phyloP scores from a whole-genome alignment of 805 yeast species.

The Yarrowia phangngaensis region DNA sequence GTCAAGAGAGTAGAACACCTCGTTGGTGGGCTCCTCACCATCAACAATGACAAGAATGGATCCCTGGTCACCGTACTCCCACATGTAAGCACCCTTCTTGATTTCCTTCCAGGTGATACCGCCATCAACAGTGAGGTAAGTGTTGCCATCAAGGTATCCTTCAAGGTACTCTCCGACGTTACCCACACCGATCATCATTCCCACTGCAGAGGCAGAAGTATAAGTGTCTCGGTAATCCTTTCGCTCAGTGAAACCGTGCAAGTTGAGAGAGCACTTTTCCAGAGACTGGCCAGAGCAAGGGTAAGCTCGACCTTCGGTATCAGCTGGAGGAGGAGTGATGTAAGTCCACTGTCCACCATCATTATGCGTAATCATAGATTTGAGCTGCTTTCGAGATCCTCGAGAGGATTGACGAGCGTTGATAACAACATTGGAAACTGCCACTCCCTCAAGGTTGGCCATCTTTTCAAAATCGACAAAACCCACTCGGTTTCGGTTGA shows the following conservation, averaged over 20 bases:
- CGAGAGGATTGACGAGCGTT: conserved; percentile 48
- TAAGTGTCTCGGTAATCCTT: conserved; percentile 76
- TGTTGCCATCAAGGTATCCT: conserved; percentile 51
- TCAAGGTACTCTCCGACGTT: conserved; percentile 69
- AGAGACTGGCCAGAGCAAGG: conserved; percentile 49
- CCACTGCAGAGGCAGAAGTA: conserved; percentile 85
- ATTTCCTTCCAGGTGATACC: conserved; percentile 86
- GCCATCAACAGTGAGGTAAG: conserved; percentile 83
- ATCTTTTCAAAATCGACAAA: conserved; percentile 86
- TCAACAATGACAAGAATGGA: conserved; percentile 72
- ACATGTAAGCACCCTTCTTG: conserved; percentile 67
- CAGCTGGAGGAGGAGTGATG: conserved; percentile 63
- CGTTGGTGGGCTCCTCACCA: conserved; percentile 54
- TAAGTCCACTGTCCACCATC: conserved; percentile 88
- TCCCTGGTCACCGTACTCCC: conserved; percentile 98
- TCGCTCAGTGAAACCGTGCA: conserved; percentile 90
- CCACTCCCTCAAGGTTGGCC: conserved; percentile 79
- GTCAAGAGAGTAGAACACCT: conserved; percentile 63
- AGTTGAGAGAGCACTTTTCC: conserved; percentile 68
- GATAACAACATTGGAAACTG: conserved; percentile 64
- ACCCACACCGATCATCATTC: conserved; percentile 88
- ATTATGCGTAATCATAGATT: conserved; percentile 74
- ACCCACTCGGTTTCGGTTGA: conserved; percentile 69
- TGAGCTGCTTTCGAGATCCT: conserved; percentile 54
- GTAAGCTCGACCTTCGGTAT: conserved; percentile 56